Conservation (phyloP, 2,329 filamentous ascomycete genomes). For the Cadophora sp. region DNA sequence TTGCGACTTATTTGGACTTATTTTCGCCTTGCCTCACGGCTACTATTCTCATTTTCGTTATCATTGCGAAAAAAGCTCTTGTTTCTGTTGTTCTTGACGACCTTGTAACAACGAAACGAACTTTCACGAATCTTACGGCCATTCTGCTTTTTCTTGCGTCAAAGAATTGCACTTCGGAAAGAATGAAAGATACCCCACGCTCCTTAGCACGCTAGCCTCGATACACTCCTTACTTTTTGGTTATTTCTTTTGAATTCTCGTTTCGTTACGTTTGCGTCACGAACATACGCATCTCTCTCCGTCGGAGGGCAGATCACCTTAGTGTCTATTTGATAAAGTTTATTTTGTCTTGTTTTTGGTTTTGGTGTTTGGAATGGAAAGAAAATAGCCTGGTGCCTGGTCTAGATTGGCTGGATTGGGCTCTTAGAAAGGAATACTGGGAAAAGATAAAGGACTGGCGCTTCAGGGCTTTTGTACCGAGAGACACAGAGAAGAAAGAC, state of each 20-base stretch:
- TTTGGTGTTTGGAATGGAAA: background rate
- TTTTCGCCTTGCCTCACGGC: constrained; percentile 21
- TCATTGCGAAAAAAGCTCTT: background rate
- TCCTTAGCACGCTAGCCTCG: constrained; percentile 38
- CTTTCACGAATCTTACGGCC: constrained; percentile 31
- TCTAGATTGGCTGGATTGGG: constrained; percentile 14
- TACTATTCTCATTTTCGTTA: background rate
- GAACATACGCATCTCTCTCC: background rate
- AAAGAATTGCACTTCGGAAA: constrained; percentile 18
- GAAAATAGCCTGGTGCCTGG: constrained; percentile 8
- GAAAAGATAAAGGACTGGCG: constrained; percentile 14
- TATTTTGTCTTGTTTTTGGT: constrained; percentile 11
- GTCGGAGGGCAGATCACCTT: background rate
- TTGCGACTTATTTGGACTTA: no score
- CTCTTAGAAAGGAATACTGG: background rate
- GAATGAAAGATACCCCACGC: constrained; percentile 34
- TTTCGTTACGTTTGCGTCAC: constrained; percentile 7
- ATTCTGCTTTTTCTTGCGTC: constrained; percentile 22
- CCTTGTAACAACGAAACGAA: constrained; percentile 16
- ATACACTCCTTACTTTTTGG: constrained; percentile 22
- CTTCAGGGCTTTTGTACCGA: constrained; percentile 11
- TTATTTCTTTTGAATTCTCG: constrained; percentile 24
- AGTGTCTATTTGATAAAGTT: constrained; percentile 21
- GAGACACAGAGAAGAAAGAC: background rate
- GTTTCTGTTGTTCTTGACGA: constrained; percentile 17